Base-by-base conservation (phyloP, 495 filamentous ascomycete genomes). In the Penicillium macrosclerotiorum region DNA sequence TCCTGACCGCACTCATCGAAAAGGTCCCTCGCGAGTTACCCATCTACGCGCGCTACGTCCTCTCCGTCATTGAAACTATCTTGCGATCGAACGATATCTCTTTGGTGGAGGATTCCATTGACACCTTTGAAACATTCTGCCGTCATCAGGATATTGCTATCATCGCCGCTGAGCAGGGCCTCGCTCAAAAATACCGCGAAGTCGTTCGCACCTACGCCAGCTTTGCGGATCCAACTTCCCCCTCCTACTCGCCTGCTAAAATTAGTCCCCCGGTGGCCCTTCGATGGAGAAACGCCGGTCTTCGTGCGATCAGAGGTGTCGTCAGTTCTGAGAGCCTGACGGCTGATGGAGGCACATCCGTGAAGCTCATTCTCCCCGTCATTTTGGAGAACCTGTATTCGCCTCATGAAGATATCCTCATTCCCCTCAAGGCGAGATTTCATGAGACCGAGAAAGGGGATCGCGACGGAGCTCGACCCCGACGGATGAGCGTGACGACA, bases 21-120 rank as follows among this genome's bases (percentile, higher is more conserved):
- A 96, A 95, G 66, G 76, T 86, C 14, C 89, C 89, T 24, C 88
- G 89, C 61, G 89, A 95, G 57, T 81, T 95, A 6, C 87, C 89
- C 16, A 84, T 96, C 40, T 94, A 89, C 64, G 88, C 88, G 31
- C 76, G 79, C 44, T 88, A 83, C 57, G 79, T 95, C 38, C 75
- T 96, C 54, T 83, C 81, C 38, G 82, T 95, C 49, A 78, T 95
- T 57, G 78, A 82, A 45, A 84, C 78, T 40, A 80, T 96, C 43
- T 75, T 95, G 38, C 77, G 77, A 30, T 90, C 88, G 22, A 77
- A 83, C 58, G 88, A 95, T 65, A 83, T 94, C 54, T 85, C 86
- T 41, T 85, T 92, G 80, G 84, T 95, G 29, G 90, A 96, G 71
- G 85, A 89, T 20, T 94, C 88, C 3, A 74, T 92, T 47, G 75